These are phyloP conservation scores for Toxicodendron radicans DNA, from an alignment of 345 rosid species.

Conservation along the genomic window DNA sequence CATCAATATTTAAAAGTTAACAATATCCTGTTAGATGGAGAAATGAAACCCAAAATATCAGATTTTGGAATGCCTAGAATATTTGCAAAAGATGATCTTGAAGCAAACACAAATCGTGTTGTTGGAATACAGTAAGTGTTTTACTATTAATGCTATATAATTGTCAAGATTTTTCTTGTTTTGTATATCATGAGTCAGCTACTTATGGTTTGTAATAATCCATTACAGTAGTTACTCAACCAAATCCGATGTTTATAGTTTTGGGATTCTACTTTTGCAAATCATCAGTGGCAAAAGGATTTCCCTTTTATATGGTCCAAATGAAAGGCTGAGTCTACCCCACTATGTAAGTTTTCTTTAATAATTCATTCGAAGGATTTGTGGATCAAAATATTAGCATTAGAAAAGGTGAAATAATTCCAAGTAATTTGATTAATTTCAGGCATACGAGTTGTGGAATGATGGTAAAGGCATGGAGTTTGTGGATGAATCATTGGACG, in stretches of 20 bases:
- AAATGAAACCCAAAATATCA: neutral
- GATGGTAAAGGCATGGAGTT: too few relatives aligned
- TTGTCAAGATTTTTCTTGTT: neutral
- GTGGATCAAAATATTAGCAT: too few relatives aligned
- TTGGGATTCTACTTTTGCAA: neutral
- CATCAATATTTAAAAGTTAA: neutral
- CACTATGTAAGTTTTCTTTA: neutral
- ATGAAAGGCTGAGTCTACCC: neutral
- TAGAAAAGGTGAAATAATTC: too few relatives aligned
- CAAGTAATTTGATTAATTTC: too few relatives aligned
- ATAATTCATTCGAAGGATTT: too few relatives aligned
- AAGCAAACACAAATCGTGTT: neutral
- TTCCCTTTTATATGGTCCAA: neutral
- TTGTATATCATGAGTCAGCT: too few relatives aligned
- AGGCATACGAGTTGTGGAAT: too few relatives aligned
- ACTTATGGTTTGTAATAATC: too few relatives aligned
- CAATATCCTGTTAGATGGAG: neutral
- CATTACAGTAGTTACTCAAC: neutral
- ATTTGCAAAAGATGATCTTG: neutral
- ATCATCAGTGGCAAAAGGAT: neutral
- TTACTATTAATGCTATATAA: too few relatives aligned
- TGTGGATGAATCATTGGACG: too few relatives aligned
- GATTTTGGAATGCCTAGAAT: neutral
- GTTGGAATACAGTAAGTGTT: neutral
- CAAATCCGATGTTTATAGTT: conserved; percentile 3